Conservation (phyloP, 2,329 filamentous ascomycete species). For the Emericellopsis atlantica region DNA sequence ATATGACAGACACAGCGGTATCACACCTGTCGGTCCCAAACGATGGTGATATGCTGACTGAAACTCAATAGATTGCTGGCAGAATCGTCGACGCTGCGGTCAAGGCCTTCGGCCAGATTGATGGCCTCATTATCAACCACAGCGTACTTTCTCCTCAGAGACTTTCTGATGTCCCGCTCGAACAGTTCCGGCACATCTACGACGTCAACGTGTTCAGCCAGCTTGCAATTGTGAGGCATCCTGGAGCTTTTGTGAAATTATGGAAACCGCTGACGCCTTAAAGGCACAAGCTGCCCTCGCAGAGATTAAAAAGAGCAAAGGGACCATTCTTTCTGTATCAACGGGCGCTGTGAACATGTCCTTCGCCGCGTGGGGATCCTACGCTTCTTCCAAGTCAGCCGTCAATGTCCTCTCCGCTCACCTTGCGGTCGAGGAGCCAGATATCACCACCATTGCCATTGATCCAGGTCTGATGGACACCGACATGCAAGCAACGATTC, state of each 20-base stretch:
- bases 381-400: conserved; percentile 76
- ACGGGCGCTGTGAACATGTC: conserved; percentile 59
- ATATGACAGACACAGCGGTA: conserved; percentile 40
- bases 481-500: conserved; percentile 75
- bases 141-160: conserved; percentile 64
- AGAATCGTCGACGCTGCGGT: conserved; percentile 54
- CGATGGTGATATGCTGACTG: not conserved
- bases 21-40: conserved; percentile 3
- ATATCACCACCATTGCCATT: conserved; percentile 60
- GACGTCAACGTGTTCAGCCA: conserved; percentile 81
- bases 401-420: conserved; percentile 68
- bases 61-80: conserved; percentile 32
- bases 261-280: not conserved
- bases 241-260: not conserved
- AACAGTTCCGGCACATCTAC: conserved; percentile 65
- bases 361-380: conserved; percentile 66
- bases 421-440: conserved; percentile 62
- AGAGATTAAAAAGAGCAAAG: conserved; percentile 52
- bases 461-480: conserved; percentile 77
- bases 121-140: conserved; percentile 82
- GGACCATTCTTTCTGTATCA: conserved; percentile 65
- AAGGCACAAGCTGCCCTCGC: conserved; percentile 61
- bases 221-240: conserved; percentile 48
- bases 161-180: conserved; percentile 50
- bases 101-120: conserved; percentile 56